Base-by-base conservation (phyloP, 1,139 yeast genomes). In the Suhomyces bokatorum region DNA sequence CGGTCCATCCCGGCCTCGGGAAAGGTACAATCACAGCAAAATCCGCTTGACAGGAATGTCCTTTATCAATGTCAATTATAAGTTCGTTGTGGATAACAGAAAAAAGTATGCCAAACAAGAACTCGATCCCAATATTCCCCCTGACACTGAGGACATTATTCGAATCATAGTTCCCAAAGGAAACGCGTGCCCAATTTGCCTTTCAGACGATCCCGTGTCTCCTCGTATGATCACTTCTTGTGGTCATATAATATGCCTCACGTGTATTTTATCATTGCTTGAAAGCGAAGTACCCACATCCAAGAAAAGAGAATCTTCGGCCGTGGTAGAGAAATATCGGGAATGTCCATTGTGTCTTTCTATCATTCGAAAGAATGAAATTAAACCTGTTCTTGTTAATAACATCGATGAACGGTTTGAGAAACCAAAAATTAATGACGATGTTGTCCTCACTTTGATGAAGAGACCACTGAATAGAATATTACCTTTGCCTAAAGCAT, bases 161-260 rank as follows among this genome's bases (percentile, higher is more conserved):
- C 73, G 97, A 43, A 88, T 93, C 4, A 63, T 89, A 16, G 85
- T 81, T 0, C 87, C 95, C 11, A 79, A 75, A 51, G 87, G 90
- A 12, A 80, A 84, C 44, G 80, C 83, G 42, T 95, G 99, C 61
- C 98, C 99, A 1, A 93, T 95, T 31, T 95, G 99, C 62, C 71
- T 93, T 14, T 78, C 85, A 28, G 95, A 87, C 44, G 85, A 83
- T 16, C 87, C 93, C 9, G 78, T 87, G 32, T 97, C 98, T 0
- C 98, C 99, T 1, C 72, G 98, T 45, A 95, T 95, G 98, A 81
- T 90, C 28, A 69, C 75, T 10, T 78, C 83, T 14, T 95, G 99
- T 68, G 99, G 99, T 3, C 99, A 95, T 60, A 77, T 90, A 12
- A 78, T 93, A 58, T 95, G 99, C 60, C 75, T 82, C 45, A 82